A percentile compares a stretch with the other conserved stretches of the same genome.
These are phyloP conservation scores for Quercus phellos DNA, from an alignment of 331 rosid species.

Conservation along the genomic window DNA sequence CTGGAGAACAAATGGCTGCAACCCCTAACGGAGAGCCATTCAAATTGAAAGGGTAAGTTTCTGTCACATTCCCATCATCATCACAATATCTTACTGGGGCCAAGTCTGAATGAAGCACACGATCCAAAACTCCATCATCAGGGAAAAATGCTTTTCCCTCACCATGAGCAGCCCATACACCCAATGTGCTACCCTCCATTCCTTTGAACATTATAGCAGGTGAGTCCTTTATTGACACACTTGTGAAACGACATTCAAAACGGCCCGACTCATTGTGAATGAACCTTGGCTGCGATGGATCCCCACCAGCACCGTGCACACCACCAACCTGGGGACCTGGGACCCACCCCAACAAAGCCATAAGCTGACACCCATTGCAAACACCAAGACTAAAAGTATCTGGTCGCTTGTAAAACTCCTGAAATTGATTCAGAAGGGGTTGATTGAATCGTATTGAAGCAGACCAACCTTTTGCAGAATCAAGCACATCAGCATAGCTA, in stretches of 20 bases:
- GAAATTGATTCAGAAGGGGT: conserved; percentile 61
- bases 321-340: conserved; percentile 88
- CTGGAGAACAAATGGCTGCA: conserved; percentile 84
- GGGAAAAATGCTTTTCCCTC: conserved; percentile 86
- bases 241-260: conserved; percentile 79
- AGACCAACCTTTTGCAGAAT: conserved; percentile 92
- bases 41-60: conserved; percentile 67
- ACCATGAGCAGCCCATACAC: conserved; percentile 85
- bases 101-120: conserved; percentile 54
- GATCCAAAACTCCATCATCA: conserved; percentile 54
- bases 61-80: conserved; percentile 69
- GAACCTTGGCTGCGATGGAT: conserved; percentile 77
- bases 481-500: conserved; percentile 92
- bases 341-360: conserved; percentile 83
- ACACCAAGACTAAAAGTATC: conserved; percentile 79
- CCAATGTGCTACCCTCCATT: conserved; percentile 70
- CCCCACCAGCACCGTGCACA: conserved; percentile 67
- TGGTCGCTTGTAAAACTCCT: conserved; percentile 64
- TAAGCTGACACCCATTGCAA: conserved; percentile 87
- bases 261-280: conserved; percentile 74
- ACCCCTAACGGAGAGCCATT: conserved; percentile 82
- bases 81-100: conserved; percentile 78
- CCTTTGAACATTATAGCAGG: conserved; percentile 75
- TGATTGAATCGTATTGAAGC: conserved; percentile 71
- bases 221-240: conserved; percentile 66